A percentile compares a stretch with the other conserved stretches of the same genome.
phyloP scores from a whole-genome alignment of 106 monocot species.

The Dendrobium catenatum region DNA sequence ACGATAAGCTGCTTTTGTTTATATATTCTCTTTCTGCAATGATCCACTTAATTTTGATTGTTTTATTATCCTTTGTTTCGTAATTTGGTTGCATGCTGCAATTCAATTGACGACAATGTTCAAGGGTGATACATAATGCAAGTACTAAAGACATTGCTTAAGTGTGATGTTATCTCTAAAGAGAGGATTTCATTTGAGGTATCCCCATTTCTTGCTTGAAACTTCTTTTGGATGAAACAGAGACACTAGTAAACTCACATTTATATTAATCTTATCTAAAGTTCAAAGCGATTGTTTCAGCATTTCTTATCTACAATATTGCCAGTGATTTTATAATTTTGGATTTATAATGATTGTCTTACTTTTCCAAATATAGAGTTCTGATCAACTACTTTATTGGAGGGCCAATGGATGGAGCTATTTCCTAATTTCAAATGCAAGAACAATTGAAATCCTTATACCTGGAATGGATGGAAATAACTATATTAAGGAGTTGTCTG shows the following conservation, averaged over 20 bases:
- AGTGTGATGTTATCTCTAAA: conserved; percentile 60
- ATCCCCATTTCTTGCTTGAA: background rate
- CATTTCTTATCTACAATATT: too few relatives aligned
- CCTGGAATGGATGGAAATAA: conserved; percentile 47
- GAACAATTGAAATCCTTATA: conserved; percentile 64
- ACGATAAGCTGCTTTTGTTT: conserved; percentile 39
- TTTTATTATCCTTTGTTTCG: background rate
- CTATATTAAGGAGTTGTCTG: too few relatives aligned
- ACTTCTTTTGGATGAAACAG: too few relatives aligned
- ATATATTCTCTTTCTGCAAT: background rate
- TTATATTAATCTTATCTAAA: too few relatives aligned
- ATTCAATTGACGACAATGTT: background rate
- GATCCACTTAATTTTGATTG: conserved; percentile 1
- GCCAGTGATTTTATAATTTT: too few relatives aligned
- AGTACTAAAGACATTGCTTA: conserved; percentile 76
- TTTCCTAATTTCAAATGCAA: conserved; percentile 77
- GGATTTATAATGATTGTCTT: too few relatives aligned
- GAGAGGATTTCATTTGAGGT: conserved; percentile 69
- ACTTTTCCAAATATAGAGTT: background rate
- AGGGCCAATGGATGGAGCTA: conserved; percentile 75
- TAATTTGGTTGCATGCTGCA: background rate
- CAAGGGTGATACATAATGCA: conserved; percentile 14
- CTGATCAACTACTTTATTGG: background rate
- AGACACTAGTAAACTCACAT: too few relatives aligned
- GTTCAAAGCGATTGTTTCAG: too few relatives aligned